Base-by-base conservation (phyloP, 2,329 filamentous ascomycete genomes). In the Colletotrichum costaricense region DNA sequence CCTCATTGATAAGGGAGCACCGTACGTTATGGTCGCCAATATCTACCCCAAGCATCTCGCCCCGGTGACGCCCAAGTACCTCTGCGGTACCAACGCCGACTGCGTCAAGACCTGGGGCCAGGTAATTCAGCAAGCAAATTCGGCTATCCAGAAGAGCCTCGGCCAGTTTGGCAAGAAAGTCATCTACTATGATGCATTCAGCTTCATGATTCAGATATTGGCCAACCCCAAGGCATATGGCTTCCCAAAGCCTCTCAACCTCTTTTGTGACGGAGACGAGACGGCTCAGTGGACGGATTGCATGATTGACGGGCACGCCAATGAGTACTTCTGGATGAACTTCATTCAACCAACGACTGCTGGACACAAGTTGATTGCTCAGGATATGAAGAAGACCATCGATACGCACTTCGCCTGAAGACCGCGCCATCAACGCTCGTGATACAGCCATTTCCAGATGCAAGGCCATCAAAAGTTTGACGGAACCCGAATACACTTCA, bases 301-400 rank as follows among this genome's bases (percentile, higher is more conserved):
- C 42, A 46, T 46, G 42, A 9, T 46, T 19, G 19, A 46, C 42
- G 42, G 42, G 9, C 42, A 46, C 19, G 42, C 42, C 22, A 68
- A 68, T 46, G 30, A 68, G 30, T 63, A 68, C 11, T 68, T 68
- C 8, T 68, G 66, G 66, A 68, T 68, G 66, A 68, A 68, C 19
- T 68, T 68, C 12, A 68, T 68, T 0, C 66, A 68, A 42, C 66
- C 66, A 16, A 68, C 66, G 8, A 68, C 49, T 4, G 67, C 59
- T 24, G 49, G 33, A n/a, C 67, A 69, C 52, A 56, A 58, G n/a
- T 11, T 69, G 59, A 58, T 69, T 35, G 58, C 67, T 1, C 26
- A 64, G 35, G 67, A 63, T 14, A 64, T 64, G 35, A 64, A 69
- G 35, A 64, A 57, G 6, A 19, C 59, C 0, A 64, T 46, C 8